Base-by-base conservation (phyloP, 768 basidiomycete species). In the Phanerochaete sordida region DNA sequence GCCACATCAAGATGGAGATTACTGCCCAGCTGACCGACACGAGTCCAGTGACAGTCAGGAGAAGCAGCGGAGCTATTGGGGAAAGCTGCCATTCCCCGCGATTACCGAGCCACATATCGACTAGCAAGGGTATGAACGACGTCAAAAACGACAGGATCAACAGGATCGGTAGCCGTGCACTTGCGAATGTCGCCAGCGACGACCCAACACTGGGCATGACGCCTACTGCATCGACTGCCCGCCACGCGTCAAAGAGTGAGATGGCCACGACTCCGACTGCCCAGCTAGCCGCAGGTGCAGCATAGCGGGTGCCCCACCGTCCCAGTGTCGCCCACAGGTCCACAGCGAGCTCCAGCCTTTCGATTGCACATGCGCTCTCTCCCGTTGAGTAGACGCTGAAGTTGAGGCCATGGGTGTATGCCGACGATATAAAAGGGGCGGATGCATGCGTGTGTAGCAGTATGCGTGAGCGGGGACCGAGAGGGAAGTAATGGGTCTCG, bases 241-340 rank as follows among this genome's bases (percentile, higher is more conserved):
- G 70, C 84, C 82, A 86, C 6, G 79, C 80, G 33, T 78, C 71
- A 64, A 82, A 86, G 23, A 90, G 57, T 0, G 87, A 66, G 16
- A 90, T 64, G 3, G 81, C 76, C 1, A 85, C 82, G n/a, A 92
- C 72, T 3, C 90, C 93, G 1, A 88, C 75, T 2, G 85, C 79
- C 89, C 95, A 97, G 27, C 82, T 81, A 2, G 87, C 76, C 0
- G 91, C 66, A 1, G 86, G 85, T 31, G 84, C 87, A 49, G 88
- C 81, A 74, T 93, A 98, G 24, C 96, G 79, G 19, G 85, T 75
- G 1, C 86, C 84, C 70, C 84, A 80, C 37, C 89, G 79, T 1
- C 91, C 91, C 6, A 92, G 59, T 1, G 88, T 91, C 11, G 82
- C 77, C 71, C 78, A 76, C 84, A 86, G 85, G 68, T 95, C 91